Evolutionary conservation across 352 stramenopile genomes (phyloP).

Genomic region (Aphanomyces invadans): DNA sequence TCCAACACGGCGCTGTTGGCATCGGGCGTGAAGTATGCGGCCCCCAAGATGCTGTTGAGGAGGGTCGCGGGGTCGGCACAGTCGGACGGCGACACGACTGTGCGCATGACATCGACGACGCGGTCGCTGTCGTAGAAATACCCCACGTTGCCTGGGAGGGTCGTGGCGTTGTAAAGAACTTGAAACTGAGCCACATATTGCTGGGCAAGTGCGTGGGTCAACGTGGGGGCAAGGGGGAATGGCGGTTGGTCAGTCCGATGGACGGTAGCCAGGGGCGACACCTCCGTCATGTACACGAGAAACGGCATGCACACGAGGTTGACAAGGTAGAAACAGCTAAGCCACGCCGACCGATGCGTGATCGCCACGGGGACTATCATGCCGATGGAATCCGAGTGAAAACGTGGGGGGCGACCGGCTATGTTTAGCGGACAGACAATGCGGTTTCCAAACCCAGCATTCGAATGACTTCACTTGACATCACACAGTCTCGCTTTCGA

Average conservation of each 20-base stretch:
- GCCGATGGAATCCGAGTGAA: no score
- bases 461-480: no score
- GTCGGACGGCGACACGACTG: background rate
- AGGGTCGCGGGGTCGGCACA: background rate
- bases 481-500: no score
- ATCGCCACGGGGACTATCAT: background rate
- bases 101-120: conserved; percentile 1
- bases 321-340: background rate
- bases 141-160: background rate
- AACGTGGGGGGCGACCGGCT: no score
- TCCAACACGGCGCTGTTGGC: background rate
- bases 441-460: no score
- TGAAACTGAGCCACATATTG: background rate
- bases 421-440: no score
- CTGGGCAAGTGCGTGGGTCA: background rate
- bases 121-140: background rate
- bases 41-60: background rate
- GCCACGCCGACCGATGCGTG: background rate
- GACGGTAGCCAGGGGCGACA: background rate
- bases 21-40: background rate
- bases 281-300: background rate
- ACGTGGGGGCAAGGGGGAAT: background rate
- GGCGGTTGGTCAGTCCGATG: background rate
- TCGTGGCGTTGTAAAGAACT: conserved; percentile 1
- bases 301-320: conserved; percentile 2